Base-by-base conservation (phyloP, 2,329 filamentous ascomycete species). In the Fusarium nodosum region DNA sequence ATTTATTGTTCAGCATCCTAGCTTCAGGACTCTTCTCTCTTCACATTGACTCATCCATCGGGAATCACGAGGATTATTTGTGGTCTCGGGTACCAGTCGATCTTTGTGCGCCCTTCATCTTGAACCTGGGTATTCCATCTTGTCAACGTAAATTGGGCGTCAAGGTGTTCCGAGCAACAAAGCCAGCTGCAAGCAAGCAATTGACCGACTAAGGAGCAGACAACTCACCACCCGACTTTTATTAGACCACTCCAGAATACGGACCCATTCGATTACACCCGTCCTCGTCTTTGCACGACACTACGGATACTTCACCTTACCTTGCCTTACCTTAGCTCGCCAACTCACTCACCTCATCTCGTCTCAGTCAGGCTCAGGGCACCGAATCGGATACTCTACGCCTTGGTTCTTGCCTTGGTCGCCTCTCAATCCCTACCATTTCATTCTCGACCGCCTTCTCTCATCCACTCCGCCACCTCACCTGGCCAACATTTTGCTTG, bases 361-460 rank as follows among this genome's bases (percentile, higher is more conserved):
- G 15, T 52, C 24, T 41, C 34, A 30, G 48, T 41, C 48, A 52
- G 48, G 48, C 48, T 41, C 51, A 52, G 63, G 66, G 63, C 66
- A 60, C 28, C 62, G 53, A 64, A 66, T 68, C 50, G 57, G 66
- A 57, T 62, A 28, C 48, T 52, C 33, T 52, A 60, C 67, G 52
- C 66, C 62, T 69, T 67, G 58, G 36, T 69, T 56, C 42, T 64
- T 50, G 26, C 67, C 42, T 68, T 62, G 47, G 47, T 70, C 52
- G 55, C 56, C 55, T 71, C 64, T 53, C 57, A 46, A 71, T 56
- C 64, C 61, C 54, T 70, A 67, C 62, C 61, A 36, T 52, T 62
- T 69, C 34, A 51, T 62, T 65, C 66, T 69, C 68, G 60, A 72
- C 68, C 68, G 68, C 68, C 64, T 71, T 71, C 68, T 71, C 60